Evolutionary conservation across 106 monocot genomes (phyloP).

Genomic region (Dioscorea zingiberensis): DNA sequence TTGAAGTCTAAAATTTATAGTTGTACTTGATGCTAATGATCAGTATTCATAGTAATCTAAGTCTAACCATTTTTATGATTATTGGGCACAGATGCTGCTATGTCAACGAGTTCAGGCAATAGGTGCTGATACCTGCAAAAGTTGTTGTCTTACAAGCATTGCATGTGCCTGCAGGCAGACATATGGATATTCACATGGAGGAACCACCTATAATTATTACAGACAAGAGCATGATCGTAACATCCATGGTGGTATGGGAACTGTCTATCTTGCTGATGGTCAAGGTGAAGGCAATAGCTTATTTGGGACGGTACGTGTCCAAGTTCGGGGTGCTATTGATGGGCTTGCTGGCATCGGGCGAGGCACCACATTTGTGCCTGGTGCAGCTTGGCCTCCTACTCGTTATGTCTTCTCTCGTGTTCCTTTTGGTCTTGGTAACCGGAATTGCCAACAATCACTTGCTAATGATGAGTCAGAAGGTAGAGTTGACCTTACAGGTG

Average conservation of each 20-base stretch:
- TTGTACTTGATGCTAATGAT: too few species aligned
- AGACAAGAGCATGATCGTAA: conserved; percentile 67
- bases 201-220: conserved; percentile 31
- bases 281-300: conserved; percentile 69
- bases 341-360: conserved; percentile 96
- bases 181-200: conserved; percentile 62
- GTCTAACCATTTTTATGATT: background rate
- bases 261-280: conserved; percentile 61
- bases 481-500: conserved; percentile 63
- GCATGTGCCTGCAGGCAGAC: conserved; percentile 78
- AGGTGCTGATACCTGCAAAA: conserved; percentile 79
- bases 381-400: conserved; percentile 82
- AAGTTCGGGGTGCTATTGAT: conserved; percentile 80
- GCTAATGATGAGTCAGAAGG: conserved; percentile 83
- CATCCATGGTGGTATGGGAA: conserved; percentile 42
- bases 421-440: conserved; percentile 69
- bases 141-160: conserved; percentile 72
- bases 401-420: conserved; percentile 94
- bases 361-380: conserved; percentile 61
- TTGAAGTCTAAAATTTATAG: too few species aligned
- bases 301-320: conserved; percentile 65
- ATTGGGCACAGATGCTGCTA: conserved; percentile 70
- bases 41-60: too few species aligned
- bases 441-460: conserved; percentile 72
- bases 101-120: conserved; percentile 86